Evolutionary conservation across 2,329 filamentous ascomycete species (phyloP).

Genomic region (Stachybotrys echinatus): DNA sequence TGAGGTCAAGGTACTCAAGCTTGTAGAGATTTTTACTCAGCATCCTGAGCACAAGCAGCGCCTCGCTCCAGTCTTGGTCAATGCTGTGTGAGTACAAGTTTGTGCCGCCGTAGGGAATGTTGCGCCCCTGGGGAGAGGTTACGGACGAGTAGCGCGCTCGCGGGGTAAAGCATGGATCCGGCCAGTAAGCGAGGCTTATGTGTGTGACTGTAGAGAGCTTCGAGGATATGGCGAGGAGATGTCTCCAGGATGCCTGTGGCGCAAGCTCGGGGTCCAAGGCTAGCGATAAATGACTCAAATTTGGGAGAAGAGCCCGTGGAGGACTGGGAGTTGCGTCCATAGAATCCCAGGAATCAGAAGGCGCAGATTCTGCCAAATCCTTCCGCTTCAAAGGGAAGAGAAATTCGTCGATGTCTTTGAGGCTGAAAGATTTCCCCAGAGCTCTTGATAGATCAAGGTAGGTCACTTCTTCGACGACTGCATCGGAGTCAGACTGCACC

Average conservation of each 20-base stretch:
- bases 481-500: constrained; percentile 10
- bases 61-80: constrained; percentile 56
- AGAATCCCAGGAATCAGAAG: constrained; percentile 51
- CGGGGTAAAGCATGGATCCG: constrained; percentile 52
- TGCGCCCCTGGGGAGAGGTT: constrained; percentile 34
- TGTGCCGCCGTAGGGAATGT: constrained; percentile 48
- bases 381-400: constrained; percentile 35
- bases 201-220: constrained; percentile 53
- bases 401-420: constrained; percentile 48
- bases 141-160: constrained; percentile 45
- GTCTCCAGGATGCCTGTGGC: constrained; percentile 48
- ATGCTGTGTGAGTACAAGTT: constrained; percentile 52
- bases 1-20: constrained; percentile 57
- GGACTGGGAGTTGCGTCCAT: constrained; percentile 24
- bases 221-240: constrained; percentile 47
- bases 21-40: constrained; percentile 50
- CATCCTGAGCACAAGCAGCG: constrained; percentile 48
- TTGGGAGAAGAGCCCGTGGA: constrained; percentile 41
- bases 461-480: constrained; percentile 31
- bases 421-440: constrained; percentile 41
- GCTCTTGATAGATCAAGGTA: constrained; percentile 51
- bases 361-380: constrained; percentile 14
- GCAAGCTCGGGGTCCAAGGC: constrained; percentile 34
- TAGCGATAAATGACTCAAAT: constrained; percentile 56
- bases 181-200: constrained; percentile 58